Evolutionary conservation across 1,284 basidiomycete genomes (phyloP).

Genomic region (Heterobasidion irregulare): DNA sequence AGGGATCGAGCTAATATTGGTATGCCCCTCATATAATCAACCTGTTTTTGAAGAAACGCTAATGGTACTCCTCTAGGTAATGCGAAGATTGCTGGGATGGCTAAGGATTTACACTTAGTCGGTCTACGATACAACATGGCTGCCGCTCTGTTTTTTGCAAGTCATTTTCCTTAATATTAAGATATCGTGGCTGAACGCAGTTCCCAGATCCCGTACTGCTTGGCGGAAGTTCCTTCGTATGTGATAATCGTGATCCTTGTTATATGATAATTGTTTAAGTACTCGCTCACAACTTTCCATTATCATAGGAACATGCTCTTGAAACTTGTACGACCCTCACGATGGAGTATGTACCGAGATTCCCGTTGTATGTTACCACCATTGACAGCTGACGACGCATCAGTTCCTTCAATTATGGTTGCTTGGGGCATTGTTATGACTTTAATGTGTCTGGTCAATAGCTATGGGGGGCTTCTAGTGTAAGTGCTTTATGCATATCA

Average conservation of each 20-base stretch:
- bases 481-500: slow-evolving; percentile 5
- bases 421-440: slow-evolving; percentile 27
- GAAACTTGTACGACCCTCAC: slow-evolving; percentile 11
- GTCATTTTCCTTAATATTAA: background rate
- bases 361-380: background rate
- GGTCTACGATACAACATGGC: slow-evolving; percentile 15
- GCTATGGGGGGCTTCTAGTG: slow-evolving; percentile 21
- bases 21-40: slow-evolving; percentile 1
- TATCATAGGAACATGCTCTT: slow-evolving; percentile 11
- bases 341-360: slow-evolving; percentile 8
- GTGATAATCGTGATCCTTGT: background rate
- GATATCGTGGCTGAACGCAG: background rate
- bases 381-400: background rate
- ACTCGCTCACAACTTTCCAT: background rate
- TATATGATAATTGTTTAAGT: too few species aligned
- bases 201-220: slow-evolving; percentile 11
- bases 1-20: slow-evolving; percentile 30
- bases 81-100: slow-evolving; percentile 15
- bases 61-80: slow-evolving; percentile 7
- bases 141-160: slow-evolving; percentile 12
- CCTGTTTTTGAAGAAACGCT: background rate
- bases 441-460: slow-evolving; percentile 28
- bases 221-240: slow-evolving; percentile 13
- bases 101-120: slow-evolving; percentile 12
- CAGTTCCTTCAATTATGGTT: slow-evolving; percentile 19